Evolutionary conservation across 1,139 yeast species (phyloP).

Genomic region (Blastobotrys elegans): DNA sequence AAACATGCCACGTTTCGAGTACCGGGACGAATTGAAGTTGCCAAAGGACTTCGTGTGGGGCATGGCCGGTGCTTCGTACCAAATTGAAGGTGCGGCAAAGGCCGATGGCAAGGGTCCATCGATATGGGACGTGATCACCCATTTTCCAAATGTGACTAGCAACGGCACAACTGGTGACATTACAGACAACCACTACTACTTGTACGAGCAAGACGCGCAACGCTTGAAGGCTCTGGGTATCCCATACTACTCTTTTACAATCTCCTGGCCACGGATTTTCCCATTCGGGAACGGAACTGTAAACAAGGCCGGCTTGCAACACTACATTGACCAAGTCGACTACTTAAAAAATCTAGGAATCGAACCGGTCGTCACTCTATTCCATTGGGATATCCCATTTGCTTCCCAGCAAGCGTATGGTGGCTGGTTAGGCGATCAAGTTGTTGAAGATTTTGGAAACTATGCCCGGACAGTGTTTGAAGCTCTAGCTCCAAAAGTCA

Average conservation of each 20-base stretch:
- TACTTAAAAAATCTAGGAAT: conserved; percentile 32
- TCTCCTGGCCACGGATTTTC: conserved; percentile 38
- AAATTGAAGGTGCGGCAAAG: conserved; percentile 38
- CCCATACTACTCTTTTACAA: conserved; percentile 35
- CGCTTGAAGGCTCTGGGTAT: conserved; percentile 37
- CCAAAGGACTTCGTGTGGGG: conserved; percentile 27
- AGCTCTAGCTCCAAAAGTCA: conserved; percentile 37
- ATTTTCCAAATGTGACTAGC: conserved; percentile 12
- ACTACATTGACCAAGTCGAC: conserved; percentile 35
- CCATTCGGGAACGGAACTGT: conserved; percentile 36
- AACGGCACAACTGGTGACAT: conserved; percentile 27
- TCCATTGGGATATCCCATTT: conserved; percentile 29
- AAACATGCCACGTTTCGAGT: conserved; percentile 6
- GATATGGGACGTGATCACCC: conserved; percentile 29
- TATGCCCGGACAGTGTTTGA: conserved; percentile 36
- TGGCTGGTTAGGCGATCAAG: conserved; percentile 31
- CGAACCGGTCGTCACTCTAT: conserved; percentile 33
- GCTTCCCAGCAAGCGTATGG: conserved; percentile 27
- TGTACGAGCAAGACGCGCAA: conserved; percentile 36
- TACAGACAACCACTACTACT: conserved; percentile 36
- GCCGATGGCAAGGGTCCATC: conserved; percentile 38
- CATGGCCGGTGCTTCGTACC: conserved; percentile 27
- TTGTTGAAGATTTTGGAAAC: conserved; percentile 36
- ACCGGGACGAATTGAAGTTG: conserved; percentile 12
- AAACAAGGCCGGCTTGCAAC: conserved; percentile 34